Conservation (phyloP, 225 moss, liverwort and hornwort genomes). For the Physcomitrellopsis africana region DNA sequence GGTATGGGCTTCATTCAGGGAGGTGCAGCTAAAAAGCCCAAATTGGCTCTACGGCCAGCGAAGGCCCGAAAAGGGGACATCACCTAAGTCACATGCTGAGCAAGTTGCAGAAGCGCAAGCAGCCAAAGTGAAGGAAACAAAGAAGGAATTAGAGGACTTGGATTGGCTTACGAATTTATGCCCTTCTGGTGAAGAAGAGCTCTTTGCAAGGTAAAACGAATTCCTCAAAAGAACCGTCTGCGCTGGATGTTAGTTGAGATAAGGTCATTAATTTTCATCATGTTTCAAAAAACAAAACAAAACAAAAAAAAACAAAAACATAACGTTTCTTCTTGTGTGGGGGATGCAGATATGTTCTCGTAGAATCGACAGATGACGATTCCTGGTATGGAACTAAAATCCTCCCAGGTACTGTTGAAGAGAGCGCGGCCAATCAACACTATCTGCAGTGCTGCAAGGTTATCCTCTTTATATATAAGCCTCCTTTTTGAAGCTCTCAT, state of each 20-base stretch:
- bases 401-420: slow-evolving; percentile 69
- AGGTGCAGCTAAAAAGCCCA: slow-evolving; percentile 92
- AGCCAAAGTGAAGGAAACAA: slow-evolving; percentile 38
- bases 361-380: slow-evolving; percentile 58
- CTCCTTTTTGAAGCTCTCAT: neutral
- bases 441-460: slow-evolving; percentile 80
- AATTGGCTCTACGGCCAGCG: slow-evolving; percentile 95
- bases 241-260: neutral
- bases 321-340: no score
- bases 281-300: no score
- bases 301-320: no score
- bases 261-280: no score
- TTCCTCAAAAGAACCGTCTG: neutral
- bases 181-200: slow-evolving; percentile 59
- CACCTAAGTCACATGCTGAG: slow-evolving; percentile 31
- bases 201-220: slow-evolving; percentile 48
- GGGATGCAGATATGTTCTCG: slow-evolving; percentile 53
- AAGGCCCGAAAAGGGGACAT: slow-evolving; percentile 50
- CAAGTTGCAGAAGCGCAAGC: neutral
- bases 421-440: slow-evolving; percentile 79
- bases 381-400: slow-evolving; percentile 82
- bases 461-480: neutral
- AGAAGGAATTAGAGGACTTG: slow-evolving; percentile 60
- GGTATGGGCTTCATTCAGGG: slow-evolving; percentile 48
- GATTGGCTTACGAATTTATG: slow-evolving; percentile 74